A percentile compares a stretch with the other conserved stretches of the same genome.
These are phyloP conservation scores for Apiospora sp. DNA, from an alignment of 2,329 filamentous ascomycete genomes.

Conservation along the genomic window DNA sequence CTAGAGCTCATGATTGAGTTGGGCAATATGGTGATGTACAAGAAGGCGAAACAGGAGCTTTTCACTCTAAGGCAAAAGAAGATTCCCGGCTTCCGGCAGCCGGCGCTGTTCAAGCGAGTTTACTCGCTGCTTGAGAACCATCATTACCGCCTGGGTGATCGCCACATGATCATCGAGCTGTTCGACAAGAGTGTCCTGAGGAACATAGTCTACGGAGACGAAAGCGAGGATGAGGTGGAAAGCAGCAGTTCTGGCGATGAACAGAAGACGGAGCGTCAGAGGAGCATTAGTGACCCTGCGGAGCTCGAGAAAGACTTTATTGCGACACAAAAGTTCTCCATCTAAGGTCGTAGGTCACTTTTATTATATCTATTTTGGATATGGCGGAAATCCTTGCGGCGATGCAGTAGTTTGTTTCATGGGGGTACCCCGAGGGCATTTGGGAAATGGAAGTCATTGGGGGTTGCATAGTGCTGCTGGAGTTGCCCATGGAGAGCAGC, in stretches of 20 bases:
- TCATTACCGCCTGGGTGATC: slow-evolving; percentile 85
- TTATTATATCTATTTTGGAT: background rate
- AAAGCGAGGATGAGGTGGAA: slow-evolving; percentile 48
- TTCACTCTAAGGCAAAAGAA: slow-evolving; percentile 78
- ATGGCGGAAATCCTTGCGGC: background rate
- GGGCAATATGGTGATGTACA: slow-evolving; percentile 91
- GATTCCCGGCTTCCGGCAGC: slow-evolving; percentile 76
- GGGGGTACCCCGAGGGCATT: background rate
- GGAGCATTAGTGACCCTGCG: slow-evolving; percentile 55
- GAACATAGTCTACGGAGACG: slow-evolving; percentile 80
- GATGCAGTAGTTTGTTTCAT: background rate
- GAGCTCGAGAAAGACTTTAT: slow-evolving; percentile 37
- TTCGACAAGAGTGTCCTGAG: slow-evolving; percentile 92
- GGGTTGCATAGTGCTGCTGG: slow-evolving; percentile 16
- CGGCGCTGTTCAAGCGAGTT: slow-evolving; percentile 82
- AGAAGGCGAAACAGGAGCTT: slow-evolving; percentile 84
- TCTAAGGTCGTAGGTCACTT: slow-evolving; percentile 20
- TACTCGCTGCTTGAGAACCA: slow-evolving; percentile 87
- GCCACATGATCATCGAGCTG: slow-evolving; percentile 89
- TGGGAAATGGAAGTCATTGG: slow-evolving; percentile 20
- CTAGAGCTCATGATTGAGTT: slow-evolving; percentile 86
- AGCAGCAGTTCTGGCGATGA: slow-evolving; percentile 58
- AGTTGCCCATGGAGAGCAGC: slow-evolving; percentile 14
- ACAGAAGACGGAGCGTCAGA: slow-evolving; percentile 63
- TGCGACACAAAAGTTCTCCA: slow-evolving; percentile 27